Percentiles rank a stretch among this genome's conserved stretches.
phyloP scores from a whole-genome alignment of 768 basidiomycete genomes.

The Galerina marginata region DNA sequence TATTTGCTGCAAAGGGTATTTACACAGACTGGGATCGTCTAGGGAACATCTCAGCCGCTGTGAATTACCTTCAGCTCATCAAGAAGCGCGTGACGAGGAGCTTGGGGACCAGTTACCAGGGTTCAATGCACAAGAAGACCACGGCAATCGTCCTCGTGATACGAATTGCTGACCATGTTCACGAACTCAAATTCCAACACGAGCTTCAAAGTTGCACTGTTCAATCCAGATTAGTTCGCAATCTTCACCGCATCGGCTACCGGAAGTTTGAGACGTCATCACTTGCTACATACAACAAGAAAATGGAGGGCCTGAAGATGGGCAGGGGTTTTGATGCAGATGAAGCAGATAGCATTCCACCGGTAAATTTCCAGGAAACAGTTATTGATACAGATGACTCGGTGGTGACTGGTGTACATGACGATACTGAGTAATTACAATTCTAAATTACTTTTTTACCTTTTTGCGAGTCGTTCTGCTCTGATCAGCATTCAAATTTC shows the following conservation, averaged over 20 bases:
- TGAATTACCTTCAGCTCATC: slow-evolving; percentile 32
- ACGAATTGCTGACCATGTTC: slow-evolving; percentile 27
- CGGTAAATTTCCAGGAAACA: not conserved
- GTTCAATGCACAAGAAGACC: slow-evolving; percentile 26
- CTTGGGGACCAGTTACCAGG: slow-evolving; percentile 29
- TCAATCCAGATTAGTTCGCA: slow-evolving; percentile 15
- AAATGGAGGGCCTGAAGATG: slow-evolving; percentile 21
- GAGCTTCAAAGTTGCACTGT: not conserved
- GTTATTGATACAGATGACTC: too few species aligned
- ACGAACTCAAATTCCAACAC: slow-evolving; percentile 20
- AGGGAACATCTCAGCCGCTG: slow-evolving; percentile 34
- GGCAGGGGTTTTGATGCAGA: slow-evolving; percentile 3
- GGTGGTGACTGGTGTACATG: too few species aligned
- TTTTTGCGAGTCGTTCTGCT: not conserved
- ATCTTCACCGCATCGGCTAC: slow-evolving; percentile 22
- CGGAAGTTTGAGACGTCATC: slow-evolving; percentile 29
- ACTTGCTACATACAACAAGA: slow-evolving; percentile 39
- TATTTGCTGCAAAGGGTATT: slow-evolving; percentile 37
- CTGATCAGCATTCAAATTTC: too few species aligned
- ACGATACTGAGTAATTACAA: not conserved
- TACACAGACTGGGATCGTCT: slow-evolving; percentile 36
- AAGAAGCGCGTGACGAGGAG: slow-evolving; percentile 32
- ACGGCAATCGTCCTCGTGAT: slow-evolving; percentile 24
- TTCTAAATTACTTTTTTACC: not conserved
- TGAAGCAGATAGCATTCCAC: not conserved